Evolutionary conservation across 805 yeast genomes (phyloP), one percentile per base, ranked within the genome.

Genomic region (Jamesozyma piceae): DNA sequence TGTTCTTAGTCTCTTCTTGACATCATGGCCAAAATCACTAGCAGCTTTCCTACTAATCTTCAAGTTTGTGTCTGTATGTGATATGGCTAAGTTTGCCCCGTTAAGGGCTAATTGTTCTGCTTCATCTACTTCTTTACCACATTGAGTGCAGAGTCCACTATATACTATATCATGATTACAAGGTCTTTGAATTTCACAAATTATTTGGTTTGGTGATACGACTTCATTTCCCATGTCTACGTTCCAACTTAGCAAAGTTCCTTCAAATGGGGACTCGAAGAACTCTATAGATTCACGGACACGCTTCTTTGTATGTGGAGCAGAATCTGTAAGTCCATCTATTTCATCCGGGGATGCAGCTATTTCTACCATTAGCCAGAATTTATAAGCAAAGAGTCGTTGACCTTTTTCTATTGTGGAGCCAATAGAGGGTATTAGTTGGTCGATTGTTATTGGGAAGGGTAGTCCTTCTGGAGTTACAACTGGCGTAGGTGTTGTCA

Each of bases 131-230:
- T 84, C 75, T 44, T 77, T 77, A 5, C 97, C 97, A 61, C 98
- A 90, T 18, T 86, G 63, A 0, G 96, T 97, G 66, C 98, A 90
- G 35, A 90, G 70, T 0, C 97, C 97, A 13, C 95, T 95, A 57
- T 82, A 92, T 52, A 92, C 97, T 22, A 92, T 88, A 1, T 90
- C 77, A 63, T 92, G 98, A 11, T 86, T 72, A 56, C 98, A 92
- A 0, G 94, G 87, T 57, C 94, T 97, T 35, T 67, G 63, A 14
- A 90, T 70, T 33, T 68, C 65, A 24, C 79, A 71, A 13, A 90
- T 65, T 2, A 66, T 66, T 43, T 74, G 75, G 29, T 69, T 68
- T 11, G 64, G 44, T 26, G 63, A 58, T 11, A 60, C 59, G 15
- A 90, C 67, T 48, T 75, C 78, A 51, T 84, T 87, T 33, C 83